Evolutionary conservation across 345 rosid species (phyloP), one percentile per base, ranked within the genome.

Genomic region (Dovyalis caffra): DNA sequence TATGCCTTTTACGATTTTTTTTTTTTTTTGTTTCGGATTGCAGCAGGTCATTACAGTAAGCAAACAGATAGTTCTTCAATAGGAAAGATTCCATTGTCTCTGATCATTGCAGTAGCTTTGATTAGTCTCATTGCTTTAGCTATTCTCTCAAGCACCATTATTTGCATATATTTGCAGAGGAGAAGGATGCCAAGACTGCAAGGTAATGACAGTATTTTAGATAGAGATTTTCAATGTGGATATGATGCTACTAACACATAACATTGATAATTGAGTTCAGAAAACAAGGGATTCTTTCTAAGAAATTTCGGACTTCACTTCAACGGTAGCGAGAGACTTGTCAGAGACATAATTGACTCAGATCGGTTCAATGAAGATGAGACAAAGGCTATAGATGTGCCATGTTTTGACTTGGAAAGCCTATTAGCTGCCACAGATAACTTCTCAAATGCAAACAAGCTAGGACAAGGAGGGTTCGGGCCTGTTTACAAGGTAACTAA

Each of bases 401-500:
- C 88, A 25, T 80, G 79, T 71, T 72, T 86, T 31, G 79, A 77
- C 33, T 73, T 87, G 29, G 85, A 83, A 31, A 69, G 69, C 70
- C 83, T 89, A 69, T 4, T 85, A 73, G 83, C 70, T 47, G 88
- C 89, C 21, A 86, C 93, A 1, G 80, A 85, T 65, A 77, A 79
- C 70, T 89, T 89, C 70, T 85, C 87, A 0, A 78, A 82, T 8
- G 73, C 70, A 40, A 89, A 87, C 78, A 85, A 77, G 77, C 87
- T 89, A 4, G 93, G 91, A 14, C 84, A 75, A 74, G 91, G 93
- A 0, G 91, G 93, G 0, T 89, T 89, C 60, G 91, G 93, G n/a
- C 88, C 90, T 8, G 93, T 89, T 29, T 89, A 86, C 75, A 89
- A 83, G 91, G 93, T 86, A 61, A 47, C n/a, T n/a, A n/a, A n/a